Evolutionary conservation across 2,329 filamentous ascomycete species (phyloP).

Genomic region (Aspergillus pseudoviridinutans): DNA sequence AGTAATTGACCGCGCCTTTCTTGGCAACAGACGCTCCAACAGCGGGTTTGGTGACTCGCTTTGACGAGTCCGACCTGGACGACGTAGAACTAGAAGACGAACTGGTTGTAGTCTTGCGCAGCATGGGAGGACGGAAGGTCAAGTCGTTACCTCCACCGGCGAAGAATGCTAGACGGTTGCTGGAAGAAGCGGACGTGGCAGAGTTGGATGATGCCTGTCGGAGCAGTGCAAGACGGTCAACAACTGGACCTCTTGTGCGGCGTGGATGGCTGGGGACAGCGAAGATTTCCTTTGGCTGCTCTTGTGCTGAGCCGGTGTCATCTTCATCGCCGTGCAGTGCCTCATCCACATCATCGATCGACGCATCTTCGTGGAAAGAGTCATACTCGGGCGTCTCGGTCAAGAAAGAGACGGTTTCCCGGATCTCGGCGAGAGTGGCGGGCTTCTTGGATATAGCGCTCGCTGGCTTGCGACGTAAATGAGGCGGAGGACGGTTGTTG

Average conservation of each 20-base stretch:
- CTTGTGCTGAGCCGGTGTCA: slow-evolving; percentile 17
- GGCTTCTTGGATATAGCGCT: slow-evolving; percentile 61
- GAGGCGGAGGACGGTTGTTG: slow-evolving; percentile 53
- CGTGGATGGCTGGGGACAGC: slow-evolving; percentile 32
- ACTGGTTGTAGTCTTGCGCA: slow-evolving; percentile 29
- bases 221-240: slow-evolving; percentile 43
- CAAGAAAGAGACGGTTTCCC: slow-evolving; percentile 76
- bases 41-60: slow-evolving; percentile 27
- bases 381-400: slow-evolving; percentile 63
- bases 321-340: slow-evolving; percentile 43
- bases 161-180: slow-evolving; percentile 33
- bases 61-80: slow-evolving; percentile 20
- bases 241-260: slow-evolving; percentile 39
- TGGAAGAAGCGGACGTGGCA: slow-evolving; percentile 24
- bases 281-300: slow-evolving; percentile 19
- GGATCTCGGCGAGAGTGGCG: slow-evolving; percentile 72
- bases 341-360: slow-evolving; percentile 45
- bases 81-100: slow-evolving; percentile 26
- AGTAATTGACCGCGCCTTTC: slow-evolving; percentile 58
- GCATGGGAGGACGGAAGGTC: slow-evolving; percentile 30
- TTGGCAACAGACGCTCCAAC: slow-evolving; percentile 49
- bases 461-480: slow-evolving; percentile 57
- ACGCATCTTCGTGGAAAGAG: slow-evolving; percentile 52
- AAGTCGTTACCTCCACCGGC: slow-evolving; percentile 19
- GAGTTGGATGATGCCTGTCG: slow-evolving; percentile 44